A percentile compares a stretch with the other conserved stretches of the same genome.
phyloP scores from a whole-genome alignment of 1,139 yeast genomes.

The Taiozyma sp. region DNA sequence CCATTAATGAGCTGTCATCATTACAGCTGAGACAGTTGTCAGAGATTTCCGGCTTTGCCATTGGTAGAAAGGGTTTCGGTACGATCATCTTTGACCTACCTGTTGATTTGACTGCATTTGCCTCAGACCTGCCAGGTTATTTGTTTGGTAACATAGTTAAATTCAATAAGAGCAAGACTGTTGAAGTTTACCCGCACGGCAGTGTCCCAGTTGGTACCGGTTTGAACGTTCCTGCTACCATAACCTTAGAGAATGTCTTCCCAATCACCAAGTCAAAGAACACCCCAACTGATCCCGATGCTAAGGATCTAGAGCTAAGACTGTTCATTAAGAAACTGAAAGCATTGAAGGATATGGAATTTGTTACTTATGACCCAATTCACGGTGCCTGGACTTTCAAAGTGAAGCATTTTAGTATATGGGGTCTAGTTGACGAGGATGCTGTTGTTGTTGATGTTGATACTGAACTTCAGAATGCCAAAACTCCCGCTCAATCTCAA shows the following conservation, averaged over 20 bases:
- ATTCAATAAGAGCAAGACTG: slow-evolving; percentile 48
- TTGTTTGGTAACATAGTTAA: slow-evolving; percentile 57
- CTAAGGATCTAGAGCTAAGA: slow-evolving; percentile 37
- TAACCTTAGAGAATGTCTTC: slow-evolving; percentile 64
- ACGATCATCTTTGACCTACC: slow-evolving; percentile 68
- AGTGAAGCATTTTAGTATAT: slow-evolving; percentile 88
- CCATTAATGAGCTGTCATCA: slow-evolving; percentile 47
- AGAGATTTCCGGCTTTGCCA: slow-evolving; percentile 59
- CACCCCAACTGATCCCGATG: slow-evolving; percentile 25
- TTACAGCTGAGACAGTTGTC: slow-evolving; percentile 48
- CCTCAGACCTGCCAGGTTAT: slow-evolving; percentile 35
- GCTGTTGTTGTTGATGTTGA: slow-evolving; percentile 50
- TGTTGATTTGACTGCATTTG: slow-evolving; percentile 62
- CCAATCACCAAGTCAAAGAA: slow-evolving; percentile 33
- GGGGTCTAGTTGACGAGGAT: slow-evolving; percentile 81
- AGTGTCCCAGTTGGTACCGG: slow-evolving; percentile 73
- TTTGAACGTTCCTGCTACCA: slow-evolving; percentile 79
- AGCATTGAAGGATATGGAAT: slow-evolving; percentile 64
- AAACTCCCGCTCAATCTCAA: slow-evolving; percentile 16
- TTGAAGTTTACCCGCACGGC: slow-evolving; percentile 64
- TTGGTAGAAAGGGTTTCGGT: slow-evolving; percentile 76
- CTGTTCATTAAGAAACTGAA: slow-evolving; percentile 47
- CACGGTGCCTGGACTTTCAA: slow-evolving; percentile 77
- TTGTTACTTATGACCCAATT: slow-evolving; percentile 73
- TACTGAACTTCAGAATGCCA: slow-evolving; percentile 13